A percentile compares a stretch with the other conserved stretches of the same genome.
Conservation (phyloP, 2,329 filamentous ascomycete genomes). For the Fusarium burgessii region DNA sequence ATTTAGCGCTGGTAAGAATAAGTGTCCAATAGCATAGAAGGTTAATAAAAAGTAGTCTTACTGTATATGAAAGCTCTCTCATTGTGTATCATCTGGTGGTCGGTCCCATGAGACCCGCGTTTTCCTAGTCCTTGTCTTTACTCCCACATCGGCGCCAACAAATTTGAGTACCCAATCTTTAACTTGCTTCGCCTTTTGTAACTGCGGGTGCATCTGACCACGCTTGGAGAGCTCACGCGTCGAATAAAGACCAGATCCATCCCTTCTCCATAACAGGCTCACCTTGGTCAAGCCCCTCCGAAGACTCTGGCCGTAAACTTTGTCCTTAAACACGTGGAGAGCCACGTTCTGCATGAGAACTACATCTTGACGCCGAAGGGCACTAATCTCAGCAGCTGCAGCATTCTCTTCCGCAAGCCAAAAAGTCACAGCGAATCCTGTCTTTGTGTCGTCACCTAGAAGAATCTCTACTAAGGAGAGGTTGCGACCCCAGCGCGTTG, state of each 20-base stretch:
- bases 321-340: conserved; percentile 77
- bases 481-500: conserved; percentile 71
- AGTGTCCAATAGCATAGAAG: conserved; percentile 22
- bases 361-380: conserved; percentile 77
- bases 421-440: conserved; percentile 85
- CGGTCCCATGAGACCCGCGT: conserved; percentile 52
- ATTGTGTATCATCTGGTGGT: conserved; percentile 58
- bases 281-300: conserved; percentile 77
- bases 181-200: conserved; percentile 74
- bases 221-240: conserved; percentile 59
- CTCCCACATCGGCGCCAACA: conserved; percentile 60
- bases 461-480: conserved; percentile 80
- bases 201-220: conserved; percentile 59
- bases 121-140: conserved; percentile 24
- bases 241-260: conserved; percentile 67
- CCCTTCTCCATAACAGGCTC: conserved; percentile 71
- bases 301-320: conserved; percentile 87
- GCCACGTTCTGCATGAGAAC: conserved; percentile 84
- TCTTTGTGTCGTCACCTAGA: conserved; percentile 86
- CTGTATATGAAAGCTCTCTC: conserved; percentile 5
- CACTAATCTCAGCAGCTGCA: conserved; percentile 50
- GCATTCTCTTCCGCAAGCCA: conserved; percentile 72
- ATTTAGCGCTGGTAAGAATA: conserved; percentile 28
- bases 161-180: conserved; percentile 81
- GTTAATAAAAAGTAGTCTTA: conserved; percentile 4